Conservation (phyloP, 495 filamentous ascomycete species). For the Xylaria sp. region DNA sequence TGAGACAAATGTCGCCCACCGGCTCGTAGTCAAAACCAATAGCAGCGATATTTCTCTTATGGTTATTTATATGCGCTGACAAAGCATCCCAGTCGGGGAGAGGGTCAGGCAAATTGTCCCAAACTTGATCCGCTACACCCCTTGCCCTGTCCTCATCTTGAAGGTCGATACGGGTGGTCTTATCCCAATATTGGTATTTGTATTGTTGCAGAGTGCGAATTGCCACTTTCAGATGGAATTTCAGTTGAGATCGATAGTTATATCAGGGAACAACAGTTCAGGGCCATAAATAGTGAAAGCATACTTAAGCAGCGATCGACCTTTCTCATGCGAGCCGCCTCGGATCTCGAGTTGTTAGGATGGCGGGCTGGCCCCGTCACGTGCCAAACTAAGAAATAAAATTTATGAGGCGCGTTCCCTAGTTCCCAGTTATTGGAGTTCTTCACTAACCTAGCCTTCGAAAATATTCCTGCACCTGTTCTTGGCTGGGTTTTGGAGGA, state of each 20-base stretch:
- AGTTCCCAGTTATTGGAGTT: neutral
- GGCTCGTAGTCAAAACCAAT: neutral
- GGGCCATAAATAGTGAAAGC: neutral
- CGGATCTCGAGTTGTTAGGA: neutral
- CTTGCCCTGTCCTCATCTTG: neutral
- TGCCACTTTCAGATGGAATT: neutral
- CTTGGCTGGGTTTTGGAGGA: neutral
- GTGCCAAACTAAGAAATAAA: neutral
- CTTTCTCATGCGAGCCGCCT: neutral
- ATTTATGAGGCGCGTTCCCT: neutral
- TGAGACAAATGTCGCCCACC: neutral
- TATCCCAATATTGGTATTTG: neutral
- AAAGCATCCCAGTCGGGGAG: neutral
- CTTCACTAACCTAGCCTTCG: neutral
- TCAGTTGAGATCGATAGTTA: neutral
- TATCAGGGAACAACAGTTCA: neutral
- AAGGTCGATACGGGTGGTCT: neutral
- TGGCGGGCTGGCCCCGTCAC: neutral
- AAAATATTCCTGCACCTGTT: neutral
- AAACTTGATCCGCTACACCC: neutral
- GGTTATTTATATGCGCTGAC: neutral
- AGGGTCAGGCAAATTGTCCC: neutral
- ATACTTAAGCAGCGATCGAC: constrained; percentile 8
- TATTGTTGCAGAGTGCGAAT: neutral
- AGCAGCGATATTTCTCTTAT: neutral